Evolutionary conservation across 2,329 filamentous ascomycete genomes (phyloP), one percentile per base, ranked within the genome.

Genomic region (Cryphonectria radicalis): DNA sequence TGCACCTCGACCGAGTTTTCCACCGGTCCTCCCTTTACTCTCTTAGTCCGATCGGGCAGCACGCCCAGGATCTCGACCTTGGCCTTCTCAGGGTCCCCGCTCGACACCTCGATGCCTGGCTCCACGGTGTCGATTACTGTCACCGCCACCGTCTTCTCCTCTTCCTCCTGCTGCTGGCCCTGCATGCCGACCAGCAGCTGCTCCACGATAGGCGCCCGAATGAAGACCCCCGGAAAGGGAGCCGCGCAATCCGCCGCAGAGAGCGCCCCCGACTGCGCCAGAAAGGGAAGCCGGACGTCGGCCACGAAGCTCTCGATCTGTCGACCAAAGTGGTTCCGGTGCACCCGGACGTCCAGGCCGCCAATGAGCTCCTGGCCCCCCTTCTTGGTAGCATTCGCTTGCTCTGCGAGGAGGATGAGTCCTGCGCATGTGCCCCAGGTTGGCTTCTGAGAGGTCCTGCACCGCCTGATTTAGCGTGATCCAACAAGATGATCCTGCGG

Each of bases 381-480:
- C 77, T 92, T 91, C 80, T 98, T 98, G 53, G 93, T 94, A 73
- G 91, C 89, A 80, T 95, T 97, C 66, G 94, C 95, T 71, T 92
- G 90, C 77, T 97, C 93, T 1, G 94, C 92, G 66, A 99, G 90
- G 65, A 98, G 84, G 76, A 99, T 98, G 70, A 98, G 87, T 13
- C 96, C 96, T 17, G 96, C 96, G 80, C 96, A 99, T 28, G 96
- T 98, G 70, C 96, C 96, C 95, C 95, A 99, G 35, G 92, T 93
- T 14, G 95, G 95, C 76, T 92, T 94, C 75, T 92, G 89, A 67
- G 89, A 84, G 57, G 93, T 84, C 78, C 93, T 95, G 74, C 57
- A 43, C 28, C n/a, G 57, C 32, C 66, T 53, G 75, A 72, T 73
- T 73, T 69, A 63, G 70, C 66, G 53, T 65, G 28, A 65, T 42